Evolutionary conservation across 331 rosid species (phyloP).

Genomic region (Acacia concinna): DNA sequence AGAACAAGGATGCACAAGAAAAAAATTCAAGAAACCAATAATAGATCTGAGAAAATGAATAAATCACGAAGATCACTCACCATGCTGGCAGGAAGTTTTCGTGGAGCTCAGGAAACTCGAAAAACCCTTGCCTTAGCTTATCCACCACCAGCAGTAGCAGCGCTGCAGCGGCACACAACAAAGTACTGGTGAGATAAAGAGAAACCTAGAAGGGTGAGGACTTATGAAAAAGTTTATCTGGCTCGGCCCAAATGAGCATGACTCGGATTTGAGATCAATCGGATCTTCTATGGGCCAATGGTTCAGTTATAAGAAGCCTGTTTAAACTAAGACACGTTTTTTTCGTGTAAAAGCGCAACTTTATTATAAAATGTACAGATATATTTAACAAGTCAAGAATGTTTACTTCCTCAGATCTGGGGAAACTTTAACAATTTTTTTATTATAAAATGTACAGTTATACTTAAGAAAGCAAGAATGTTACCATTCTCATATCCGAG

Average conservation of each 20-base stretch:
- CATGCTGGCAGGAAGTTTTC: constrained; percentile 21
- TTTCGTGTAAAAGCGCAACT: too few relatives aligned
- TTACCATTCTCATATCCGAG: too few relatives aligned
- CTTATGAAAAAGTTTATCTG: neutral
- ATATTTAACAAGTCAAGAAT: neutral
- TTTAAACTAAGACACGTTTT: too few relatives aligned
- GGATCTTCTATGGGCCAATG: neutral
- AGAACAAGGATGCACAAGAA: neutral
- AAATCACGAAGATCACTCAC: neutral
- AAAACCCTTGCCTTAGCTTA: constrained; percentile 13
- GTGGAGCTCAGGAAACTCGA: neutral
- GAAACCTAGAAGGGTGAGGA: neutral
- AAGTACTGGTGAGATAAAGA: neutral
- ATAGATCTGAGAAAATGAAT: constrained; percentile 12
- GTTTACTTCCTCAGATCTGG: neutral
- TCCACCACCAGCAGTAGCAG: neutral
- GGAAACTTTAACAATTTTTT: too few relatives aligned
- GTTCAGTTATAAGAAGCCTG: too few relatives aligned
- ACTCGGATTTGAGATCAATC: neutral
- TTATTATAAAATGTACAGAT: too few relatives aligned
- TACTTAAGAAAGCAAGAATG: too few relatives aligned
- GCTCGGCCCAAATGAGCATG: neutral
- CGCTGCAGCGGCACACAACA: neutral
- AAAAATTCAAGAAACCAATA: neutral
- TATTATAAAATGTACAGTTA: too few relatives aligned